These are phyloP conservation scores for Trichoderma polysporum DNA, from an alignment of 2,329 filamentous ascomycete genomes.

Conservation along the genomic window DNA sequence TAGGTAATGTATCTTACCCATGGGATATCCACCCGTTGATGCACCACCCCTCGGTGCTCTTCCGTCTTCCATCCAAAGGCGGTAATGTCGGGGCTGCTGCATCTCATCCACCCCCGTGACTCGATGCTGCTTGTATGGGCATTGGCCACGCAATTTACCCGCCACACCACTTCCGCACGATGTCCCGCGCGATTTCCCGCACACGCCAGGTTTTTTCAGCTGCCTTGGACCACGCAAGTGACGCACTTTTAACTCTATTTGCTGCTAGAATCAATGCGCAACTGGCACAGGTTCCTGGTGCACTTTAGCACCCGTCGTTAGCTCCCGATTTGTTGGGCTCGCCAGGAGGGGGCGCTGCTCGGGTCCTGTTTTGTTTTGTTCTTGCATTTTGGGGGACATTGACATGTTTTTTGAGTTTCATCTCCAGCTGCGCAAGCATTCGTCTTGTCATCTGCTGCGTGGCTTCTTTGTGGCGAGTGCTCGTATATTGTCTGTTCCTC, in stretches of 20 bases:
- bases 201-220: slow-evolving; percentile 16
- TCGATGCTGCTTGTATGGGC: not conserved
- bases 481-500: not conserved
- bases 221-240: slow-evolving; percentile 14
- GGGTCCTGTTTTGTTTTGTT: not conserved
- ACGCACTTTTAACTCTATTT: slow-evolving; percentile 17
- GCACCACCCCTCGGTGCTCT: not conserved
- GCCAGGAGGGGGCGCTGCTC: not conserved
- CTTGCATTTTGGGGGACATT: not conserved
- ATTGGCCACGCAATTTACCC: slow-evolving; percentile 12
- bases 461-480: not conserved
- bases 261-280: slow-evolving; percentile 1
- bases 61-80: not conserved
- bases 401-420: not conserved
- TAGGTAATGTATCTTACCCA: not conserved
- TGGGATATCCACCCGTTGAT: not conserved
- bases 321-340: not conserved
- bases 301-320: not conserved
- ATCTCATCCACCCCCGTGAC: slow-evolving; percentile 12
- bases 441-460: not conserved
- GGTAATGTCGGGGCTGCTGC: slow-evolving; percentile 7
- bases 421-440: not conserved
- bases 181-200: slow-evolving; percentile 8
- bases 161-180: slow-evolving; percentile 8
- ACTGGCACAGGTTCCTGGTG: not conserved